phyloP scores from a whole-genome alignment of 768 basidiomycete species.

The Trametes maxima region DNA sequence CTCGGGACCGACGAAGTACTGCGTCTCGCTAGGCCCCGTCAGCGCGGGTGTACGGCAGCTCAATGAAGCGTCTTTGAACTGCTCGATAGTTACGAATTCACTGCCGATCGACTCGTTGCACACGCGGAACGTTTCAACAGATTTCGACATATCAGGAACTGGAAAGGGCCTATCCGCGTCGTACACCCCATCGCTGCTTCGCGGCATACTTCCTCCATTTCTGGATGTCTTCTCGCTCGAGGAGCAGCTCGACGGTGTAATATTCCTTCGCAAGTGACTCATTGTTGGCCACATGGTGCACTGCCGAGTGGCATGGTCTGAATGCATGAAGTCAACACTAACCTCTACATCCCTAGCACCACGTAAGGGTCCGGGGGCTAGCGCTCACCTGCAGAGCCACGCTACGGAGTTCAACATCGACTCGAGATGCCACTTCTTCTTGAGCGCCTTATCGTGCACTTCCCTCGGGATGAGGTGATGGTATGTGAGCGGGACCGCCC shows the following conservation, averaged over 20 bases:
- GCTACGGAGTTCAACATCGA: constrained; percentile 58
- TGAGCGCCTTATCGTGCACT: constrained; percentile 54
- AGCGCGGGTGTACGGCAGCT: too few species aligned
- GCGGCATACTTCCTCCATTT: constrained; percentile 58
- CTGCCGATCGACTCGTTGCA: too few species aligned
- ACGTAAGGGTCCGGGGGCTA: background rate
- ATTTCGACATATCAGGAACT: background rate
- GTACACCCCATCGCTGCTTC: constrained; percentile 37
- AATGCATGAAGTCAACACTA: background rate
- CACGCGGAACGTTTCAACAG: too few species aligned
- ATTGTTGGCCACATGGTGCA: constrained; percentile 51
- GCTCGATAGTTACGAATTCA: too few species aligned
- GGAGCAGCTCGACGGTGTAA: constrained; percentile 52
- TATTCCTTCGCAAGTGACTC: constrained; percentile 54
- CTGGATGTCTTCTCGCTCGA: constrained; percentile 56
- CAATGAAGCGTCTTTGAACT: too few species aligned
- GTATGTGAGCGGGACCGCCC: constrained; percentile 59
- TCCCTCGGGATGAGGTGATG: constrained; percentile 62
- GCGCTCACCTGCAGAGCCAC: constrained; percentile 53
- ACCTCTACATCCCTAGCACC: background rate
- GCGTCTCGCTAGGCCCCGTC: too few species aligned
- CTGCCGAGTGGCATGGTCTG: constrained; percentile 55
- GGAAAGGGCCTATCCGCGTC: constrained; percentile 15
- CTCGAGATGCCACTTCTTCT: constrained; percentile 59
- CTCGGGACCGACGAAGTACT: too few species aligned